Evolutionary conservation across 345 rosid genomes (phyloP).

Genomic region (Pugionium dolabratum): DNA sequence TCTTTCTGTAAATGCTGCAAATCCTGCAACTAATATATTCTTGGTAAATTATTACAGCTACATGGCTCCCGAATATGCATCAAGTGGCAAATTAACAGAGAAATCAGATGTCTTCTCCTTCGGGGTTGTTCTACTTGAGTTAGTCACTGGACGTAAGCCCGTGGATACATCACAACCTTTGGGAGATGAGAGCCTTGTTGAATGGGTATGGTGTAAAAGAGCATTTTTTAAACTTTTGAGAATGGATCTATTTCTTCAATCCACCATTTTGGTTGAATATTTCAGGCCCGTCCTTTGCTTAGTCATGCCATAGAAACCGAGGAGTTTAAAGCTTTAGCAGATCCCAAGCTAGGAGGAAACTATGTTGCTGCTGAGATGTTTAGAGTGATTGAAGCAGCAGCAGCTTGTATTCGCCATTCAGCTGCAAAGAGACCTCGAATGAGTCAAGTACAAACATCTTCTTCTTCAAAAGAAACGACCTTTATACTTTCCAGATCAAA

Average conservation of each 20-base stretch:
- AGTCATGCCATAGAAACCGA: slow-evolving; percentile 65
- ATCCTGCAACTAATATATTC: slow-evolving; percentile 15
- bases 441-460: slow-evolving; percentile 67
- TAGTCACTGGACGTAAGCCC: slow-evolving; percentile 95
- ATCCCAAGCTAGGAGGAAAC: slow-evolving; percentile 71
- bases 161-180: slow-evolving; percentile 82
- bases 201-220: slow-evolving; percentile 62
- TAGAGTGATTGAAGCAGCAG: slow-evolving; percentile 84
- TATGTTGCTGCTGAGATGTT: slow-evolving; percentile 72
- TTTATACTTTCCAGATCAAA: background rate
- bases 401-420: slow-evolving; percentile 86
- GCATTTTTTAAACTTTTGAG: slow-evolving; percentile 8
- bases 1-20: slow-evolving; percentile 21
- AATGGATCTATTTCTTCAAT: slow-evolving; percentile 16
- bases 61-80: slow-evolving; percentile 98
- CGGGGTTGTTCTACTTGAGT: slow-evolving; percentile 94
- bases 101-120: slow-evolving; percentile 93
- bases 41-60: slow-evolving; percentile 50
- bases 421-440: slow-evolving; percentile 89
- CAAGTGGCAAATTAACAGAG: slow-evolving; percentile 92
- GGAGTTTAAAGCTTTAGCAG: slow-evolving; percentile 61
- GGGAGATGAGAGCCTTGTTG: slow-evolving; percentile 97
- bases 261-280: slow-evolving; percentile 17
- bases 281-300: slow-evolving; percentile 89
- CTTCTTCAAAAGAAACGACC: too few species aligned